A percentile compares a stretch with the other conserved stretches of the same genome.
Conservation (phyloP, 495 filamentous ascomycete genomes). For the Penicillium dipodomyicola region DNA sequence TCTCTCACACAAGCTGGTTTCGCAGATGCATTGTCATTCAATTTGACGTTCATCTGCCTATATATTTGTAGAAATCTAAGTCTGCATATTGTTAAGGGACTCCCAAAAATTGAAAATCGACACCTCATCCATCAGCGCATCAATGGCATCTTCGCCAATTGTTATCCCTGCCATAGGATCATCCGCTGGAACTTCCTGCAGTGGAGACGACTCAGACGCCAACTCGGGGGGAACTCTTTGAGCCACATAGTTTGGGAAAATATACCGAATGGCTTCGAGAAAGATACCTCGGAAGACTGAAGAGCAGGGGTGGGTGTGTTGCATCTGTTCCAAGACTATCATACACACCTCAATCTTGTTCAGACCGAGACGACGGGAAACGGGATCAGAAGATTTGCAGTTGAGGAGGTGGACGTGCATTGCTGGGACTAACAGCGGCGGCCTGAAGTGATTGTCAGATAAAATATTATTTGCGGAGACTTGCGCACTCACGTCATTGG, state of each 20-base stretch:
- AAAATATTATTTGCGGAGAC: not conserved
- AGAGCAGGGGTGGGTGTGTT: constrained; percentile 35
- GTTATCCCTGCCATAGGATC: constrained; percentile 1
- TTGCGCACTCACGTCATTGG: constrained; percentile 32
- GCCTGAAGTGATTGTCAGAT: constrained; percentile 19
- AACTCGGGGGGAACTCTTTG: constrained; percentile 5
- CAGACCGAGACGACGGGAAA: constrained; percentile 34
- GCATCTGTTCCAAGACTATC: constrained; percentile 41
- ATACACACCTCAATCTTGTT: constrained; percentile 44
- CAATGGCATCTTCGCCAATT: constrained; percentile 20
- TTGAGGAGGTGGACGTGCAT: constrained; percentile 43
- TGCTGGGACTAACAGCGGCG: constrained; percentile 38
- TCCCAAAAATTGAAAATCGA: constrained; percentile 35
- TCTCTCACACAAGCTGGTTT: no score
- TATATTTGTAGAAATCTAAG: not conserved
- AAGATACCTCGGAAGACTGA: constrained; percentile 38
- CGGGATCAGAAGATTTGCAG: constrained; percentile 29
- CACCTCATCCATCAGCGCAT: constrained; percentile 31
- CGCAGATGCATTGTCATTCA: no score
- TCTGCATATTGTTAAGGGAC: constrained; percentile 7
- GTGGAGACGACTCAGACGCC: not conserved
- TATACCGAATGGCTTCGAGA: constrained; percentile 29
- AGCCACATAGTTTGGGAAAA: constrained; percentile 24
- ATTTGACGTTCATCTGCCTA: not conserved
- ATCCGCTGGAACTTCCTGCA: not conserved